Conservation (phyloP, 176 grass and related monocot species). For the Areca catechu region DNA sequence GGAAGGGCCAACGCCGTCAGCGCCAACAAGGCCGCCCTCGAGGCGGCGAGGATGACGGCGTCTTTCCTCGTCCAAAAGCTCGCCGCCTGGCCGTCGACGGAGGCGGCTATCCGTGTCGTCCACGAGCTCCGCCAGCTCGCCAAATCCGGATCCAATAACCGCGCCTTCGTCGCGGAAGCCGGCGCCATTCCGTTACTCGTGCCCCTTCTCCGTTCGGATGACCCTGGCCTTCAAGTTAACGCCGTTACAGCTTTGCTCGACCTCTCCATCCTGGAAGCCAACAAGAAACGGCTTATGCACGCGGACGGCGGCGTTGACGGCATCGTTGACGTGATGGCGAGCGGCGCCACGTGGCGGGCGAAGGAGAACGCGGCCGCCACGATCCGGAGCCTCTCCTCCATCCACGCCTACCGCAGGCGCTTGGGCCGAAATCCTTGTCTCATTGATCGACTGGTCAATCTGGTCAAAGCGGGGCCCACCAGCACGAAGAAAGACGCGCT, state of each 20-base stretch:
- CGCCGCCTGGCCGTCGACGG: constrained; percentile 25
- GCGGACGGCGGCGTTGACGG: constrained; percentile 59
- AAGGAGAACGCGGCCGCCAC: constrained; percentile 79
- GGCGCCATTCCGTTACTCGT: constrained; percentile 65
- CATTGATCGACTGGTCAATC: constrained; percentile 33
- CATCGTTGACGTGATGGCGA: constrained; percentile 40
- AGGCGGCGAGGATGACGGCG: constrained; percentile 88
- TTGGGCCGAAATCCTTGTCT: constrained; percentile 47
- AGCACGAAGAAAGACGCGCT: constrained; percentile 78
- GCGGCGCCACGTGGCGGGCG: constrained; percentile 60
- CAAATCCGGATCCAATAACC: constrained; percentile 57
- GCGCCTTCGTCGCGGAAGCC: constrained; percentile 77
- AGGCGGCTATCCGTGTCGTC: constrained; percentile 68
- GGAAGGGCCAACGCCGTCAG: constrained; percentile 25
- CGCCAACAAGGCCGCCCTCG: constrained; percentile 71
- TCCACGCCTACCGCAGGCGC: constrained; percentile 65
- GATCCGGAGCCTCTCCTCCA: constrained; percentile 59
- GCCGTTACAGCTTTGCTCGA: constrained; percentile 78
- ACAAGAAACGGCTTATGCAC: constrained; percentile 95
- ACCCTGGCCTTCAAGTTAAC: constrained; percentile 70
- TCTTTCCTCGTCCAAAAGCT: constrained; percentile 77
- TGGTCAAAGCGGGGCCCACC: constrained; percentile 36
- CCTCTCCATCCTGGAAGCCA: constrained; percentile 80
- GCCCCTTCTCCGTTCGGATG: constrained; percentile 62
- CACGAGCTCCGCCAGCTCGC: constrained; percentile 79